Conservation (phyloP, 1,139 yeast species). For the Suhomyces coccinellae region DNA sequence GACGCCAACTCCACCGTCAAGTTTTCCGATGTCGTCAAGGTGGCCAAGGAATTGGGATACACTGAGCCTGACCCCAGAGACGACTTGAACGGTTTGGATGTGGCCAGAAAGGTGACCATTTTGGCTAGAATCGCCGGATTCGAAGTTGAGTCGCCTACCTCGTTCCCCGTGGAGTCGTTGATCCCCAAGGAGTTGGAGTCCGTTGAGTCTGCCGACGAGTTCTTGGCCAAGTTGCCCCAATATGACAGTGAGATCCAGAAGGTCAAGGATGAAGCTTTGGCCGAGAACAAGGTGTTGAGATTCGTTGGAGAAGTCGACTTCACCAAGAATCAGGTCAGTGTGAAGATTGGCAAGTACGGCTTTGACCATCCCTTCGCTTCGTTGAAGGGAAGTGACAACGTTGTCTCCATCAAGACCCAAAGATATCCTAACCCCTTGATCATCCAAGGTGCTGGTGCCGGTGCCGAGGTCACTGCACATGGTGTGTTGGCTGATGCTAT, state of each 20-base stretch:
- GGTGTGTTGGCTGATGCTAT: constrained; percentile 94
- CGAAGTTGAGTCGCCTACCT: constrained; percentile 81
- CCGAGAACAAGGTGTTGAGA: constrained; percentile 83
- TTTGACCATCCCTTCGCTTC: constrained; percentile 94
- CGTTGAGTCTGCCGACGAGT: constrained; percentile 72
- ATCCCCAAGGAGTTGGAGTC: constrained; percentile 86
- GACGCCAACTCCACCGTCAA: constrained; percentile 56
- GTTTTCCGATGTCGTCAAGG: constrained; percentile 85
- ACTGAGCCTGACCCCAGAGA: constrained; percentile 99
- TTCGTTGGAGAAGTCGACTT: constrained; percentile 91
- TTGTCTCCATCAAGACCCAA: constrained; percentile 84
- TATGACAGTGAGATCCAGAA: constrained; percentile 78
- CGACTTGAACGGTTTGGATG: constrained; percentile 95
- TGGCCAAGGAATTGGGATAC: constrained; percentile 89
- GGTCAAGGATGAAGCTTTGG: constrained; percentile 77
- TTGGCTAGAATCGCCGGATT: constrained; percentile 91
- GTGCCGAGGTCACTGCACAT: constrained; percentile 98
- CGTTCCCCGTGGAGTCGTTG: constrained; percentile 93
- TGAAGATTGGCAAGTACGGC: constrained; percentile 83
- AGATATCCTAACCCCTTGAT: constrained; percentile 92
- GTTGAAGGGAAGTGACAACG: constrained; percentile 93
- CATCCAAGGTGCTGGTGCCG: constrained; percentile 99
- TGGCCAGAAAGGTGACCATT: constrained; percentile 96
- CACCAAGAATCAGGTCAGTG: constrained; percentile 64
- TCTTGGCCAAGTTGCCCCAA: constrained; percentile 74